These are phyloP conservation scores for Schizochytrium sp. DNA, from an alignment of 108 stramenopile genomes.

Conservation along the genomic window DNA sequence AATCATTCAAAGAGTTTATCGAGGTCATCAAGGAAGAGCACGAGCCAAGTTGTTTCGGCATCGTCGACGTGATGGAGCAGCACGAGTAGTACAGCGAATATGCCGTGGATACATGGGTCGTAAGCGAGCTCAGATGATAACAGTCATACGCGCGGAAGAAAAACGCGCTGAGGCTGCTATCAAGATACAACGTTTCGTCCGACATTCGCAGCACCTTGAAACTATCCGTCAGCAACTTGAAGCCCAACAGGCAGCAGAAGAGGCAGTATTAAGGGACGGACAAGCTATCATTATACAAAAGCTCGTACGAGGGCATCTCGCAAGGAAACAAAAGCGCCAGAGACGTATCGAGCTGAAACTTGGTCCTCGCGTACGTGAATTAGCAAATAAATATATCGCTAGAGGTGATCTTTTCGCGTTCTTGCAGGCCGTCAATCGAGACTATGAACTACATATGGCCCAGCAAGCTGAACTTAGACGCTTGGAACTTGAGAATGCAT, in stretches of 20 bases:
- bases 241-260: neutral
- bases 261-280: neutral
- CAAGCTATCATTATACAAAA: neutral
- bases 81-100: neutral
- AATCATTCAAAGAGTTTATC: neutral
- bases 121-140: neutral
- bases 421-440: slow-evolving; percentile 41
- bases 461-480: slow-evolving; percentile 40
- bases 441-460: slow-evolving; percentile 60
- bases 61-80: slow-evolving; percentile 16
- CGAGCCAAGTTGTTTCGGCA: neutral
- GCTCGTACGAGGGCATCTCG: slow-evolving; percentile 32
- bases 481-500: slow-evolving; percentile 34
- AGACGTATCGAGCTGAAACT: slow-evolving; percentile 12
- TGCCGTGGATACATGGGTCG: neutral
- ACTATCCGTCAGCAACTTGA: neutral
- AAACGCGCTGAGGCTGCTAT: neutral
- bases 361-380: slow-evolving; percentile 51
- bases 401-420: neutral
- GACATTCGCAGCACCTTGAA: neutral
- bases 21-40: neutral
- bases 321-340: neutral
- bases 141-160: neutral
- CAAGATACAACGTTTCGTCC: neutral
- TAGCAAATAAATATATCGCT: slow-evolving; percentile 18